These are phyloP conservation scores for Akanthomyces dipterigenus DNA, from an alignment of 2,329 filamentous ascomycete genomes.

Conservation along the genomic window DNA sequence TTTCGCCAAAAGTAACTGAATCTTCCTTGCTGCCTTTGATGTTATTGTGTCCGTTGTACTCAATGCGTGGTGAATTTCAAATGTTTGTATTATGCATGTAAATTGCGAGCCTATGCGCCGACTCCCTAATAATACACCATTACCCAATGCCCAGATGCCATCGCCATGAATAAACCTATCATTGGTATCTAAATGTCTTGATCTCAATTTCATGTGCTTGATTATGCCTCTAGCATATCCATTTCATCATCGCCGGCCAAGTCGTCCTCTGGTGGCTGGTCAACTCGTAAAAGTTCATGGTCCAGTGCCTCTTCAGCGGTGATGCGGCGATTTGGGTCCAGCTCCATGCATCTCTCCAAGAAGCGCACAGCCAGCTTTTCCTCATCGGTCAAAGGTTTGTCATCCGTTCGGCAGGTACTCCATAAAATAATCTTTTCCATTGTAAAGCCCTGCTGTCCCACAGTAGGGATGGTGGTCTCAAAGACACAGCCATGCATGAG, in stretches of 20 bases:
- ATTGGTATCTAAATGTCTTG: slow-evolving; percentile 1
- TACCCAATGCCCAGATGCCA: neutral
- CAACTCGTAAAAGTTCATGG: slow-evolving; percentile 58
- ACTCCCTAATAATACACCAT: neutral
- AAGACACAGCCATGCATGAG: slow-evolving; percentile 85
- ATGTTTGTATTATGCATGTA: neutral
- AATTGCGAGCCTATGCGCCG: neutral
- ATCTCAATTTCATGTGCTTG: neutral
- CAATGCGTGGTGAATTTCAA: neutral
- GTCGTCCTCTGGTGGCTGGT: slow-evolving; percentile 22
- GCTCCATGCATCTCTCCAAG: slow-evolving; percentile 63
- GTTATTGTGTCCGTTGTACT: neutral
- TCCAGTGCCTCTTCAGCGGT: slow-evolving; percentile 67
- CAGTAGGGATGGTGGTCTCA: slow-evolving; percentile 86
- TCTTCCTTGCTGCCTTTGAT: neutral
- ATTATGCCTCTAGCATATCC: slow-evolving; percentile 36
- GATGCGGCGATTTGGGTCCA: slow-evolving; percentile 67
- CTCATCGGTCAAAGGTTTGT: slow-evolving; percentile 51
- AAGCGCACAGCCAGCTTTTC: slow-evolving; percentile 71
- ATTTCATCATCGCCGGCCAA: slow-evolving; percentile 47
- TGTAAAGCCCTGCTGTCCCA: slow-evolving; percentile 76
- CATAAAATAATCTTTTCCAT: slow-evolving; percentile 93
- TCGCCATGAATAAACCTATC: neutral
- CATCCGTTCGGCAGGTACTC: slow-evolving; percentile 73
- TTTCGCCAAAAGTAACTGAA: slow-evolving; percentile 24